Evolutionary conservation across 2,329 filamentous ascomycete genomes (phyloP).

Genomic region (Lecanicillium sp.): DNA sequence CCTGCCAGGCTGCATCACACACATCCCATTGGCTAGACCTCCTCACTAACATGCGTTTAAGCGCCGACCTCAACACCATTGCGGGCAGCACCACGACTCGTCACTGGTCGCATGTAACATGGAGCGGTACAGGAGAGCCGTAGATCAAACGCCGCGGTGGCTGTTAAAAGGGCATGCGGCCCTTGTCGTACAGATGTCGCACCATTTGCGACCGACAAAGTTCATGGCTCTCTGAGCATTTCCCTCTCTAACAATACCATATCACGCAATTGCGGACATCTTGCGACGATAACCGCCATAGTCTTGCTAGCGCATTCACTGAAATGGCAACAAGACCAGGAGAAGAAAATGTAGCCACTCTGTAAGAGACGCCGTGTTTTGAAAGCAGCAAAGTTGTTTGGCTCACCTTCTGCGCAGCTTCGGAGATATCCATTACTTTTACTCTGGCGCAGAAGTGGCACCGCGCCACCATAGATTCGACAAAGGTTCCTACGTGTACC

Average conservation of each 20-base stretch:
- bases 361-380: conserved; percentile 28
- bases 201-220: too few relatives aligned
- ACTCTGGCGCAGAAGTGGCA: conserved; percentile 55
- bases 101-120: too few relatives aligned
- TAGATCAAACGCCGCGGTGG: too few relatives aligned
- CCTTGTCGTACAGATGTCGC: too few relatives aligned
- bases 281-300: too few relatives aligned
- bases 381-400: too few relatives aligned
- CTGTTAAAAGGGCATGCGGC: too few relatives aligned
- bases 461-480: conserved; percentile 76
- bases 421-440: conserved; percentile 72
- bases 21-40: conserved; percentile 11
- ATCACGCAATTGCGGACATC: too few relatives aligned
- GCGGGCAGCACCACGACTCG: neutral
- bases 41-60: conserved; percentile 15
- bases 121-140: too few relatives aligned
- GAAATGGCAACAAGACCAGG: conserved; percentile 38
- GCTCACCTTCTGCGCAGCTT: conserved; percentile 42
- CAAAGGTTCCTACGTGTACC: conserved; percentile 70
- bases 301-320: neutral
- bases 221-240: too few relatives aligned
- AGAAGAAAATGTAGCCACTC: conserved; percentile 42
- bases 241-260: neutral
- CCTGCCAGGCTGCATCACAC: conserved; percentile 14
- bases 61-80: conserved; percentile 20